These are phyloP conservation scores for Saitozyma podzolica DNA, from an alignment of 768 basidiomycete species.

Conservation along the genomic window DNA sequence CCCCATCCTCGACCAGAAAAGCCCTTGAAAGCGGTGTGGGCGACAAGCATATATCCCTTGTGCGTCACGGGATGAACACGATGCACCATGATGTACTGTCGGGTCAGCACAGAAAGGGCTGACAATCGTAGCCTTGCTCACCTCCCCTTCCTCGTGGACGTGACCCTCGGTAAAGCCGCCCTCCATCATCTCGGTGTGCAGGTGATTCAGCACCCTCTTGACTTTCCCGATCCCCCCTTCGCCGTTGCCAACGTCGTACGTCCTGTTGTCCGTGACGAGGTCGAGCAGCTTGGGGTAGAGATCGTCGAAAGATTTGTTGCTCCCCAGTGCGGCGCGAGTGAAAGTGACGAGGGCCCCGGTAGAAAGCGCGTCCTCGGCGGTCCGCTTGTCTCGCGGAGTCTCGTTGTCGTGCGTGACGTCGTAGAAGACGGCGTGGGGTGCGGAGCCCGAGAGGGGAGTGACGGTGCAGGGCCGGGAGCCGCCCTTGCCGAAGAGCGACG, in stretches of 20 bases:
- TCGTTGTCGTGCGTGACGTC: conserved; percentile 99
- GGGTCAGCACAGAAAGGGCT: too few species aligned
- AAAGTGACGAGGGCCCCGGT: conserved; percentile 92
- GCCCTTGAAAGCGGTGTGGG: conserved; percentile 86
- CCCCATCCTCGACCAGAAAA: conserved; percentile 77
- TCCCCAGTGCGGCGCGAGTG: conserved; percentile 81
- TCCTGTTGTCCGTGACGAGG: conserved; percentile 77
- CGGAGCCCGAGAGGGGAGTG: conserved; percentile 76
- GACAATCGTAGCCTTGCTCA: conserved; percentile 55
- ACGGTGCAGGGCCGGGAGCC: conserved; percentile 71
- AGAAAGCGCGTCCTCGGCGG: conserved; percentile 91
- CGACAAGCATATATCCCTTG: conserved; percentile 87
- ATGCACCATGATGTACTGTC: conserved; percentile 87
- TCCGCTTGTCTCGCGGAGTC: conserved; percentile 81
- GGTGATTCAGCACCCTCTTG: conserved; percentile 72
- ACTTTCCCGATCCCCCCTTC: conserved; percentile 55
- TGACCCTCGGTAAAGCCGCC: conserved; percentile 85
- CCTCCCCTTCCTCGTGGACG: conserved; percentile 94
- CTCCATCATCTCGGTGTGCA: conserved; percentile 91
- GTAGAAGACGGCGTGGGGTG: conserved; percentile 89
- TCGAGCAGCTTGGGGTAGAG: conserved; percentile 92
- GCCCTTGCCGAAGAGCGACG: conserved; percentile 79
- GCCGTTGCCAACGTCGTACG: conserved; percentile 63
- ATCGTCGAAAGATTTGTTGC: conserved; percentile 96
- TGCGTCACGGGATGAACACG: conserved; percentile 87